phyloP scores from a whole-genome alignment of 2,329 filamentous ascomycete genomes.

The Cercospora sp. region DNA sequence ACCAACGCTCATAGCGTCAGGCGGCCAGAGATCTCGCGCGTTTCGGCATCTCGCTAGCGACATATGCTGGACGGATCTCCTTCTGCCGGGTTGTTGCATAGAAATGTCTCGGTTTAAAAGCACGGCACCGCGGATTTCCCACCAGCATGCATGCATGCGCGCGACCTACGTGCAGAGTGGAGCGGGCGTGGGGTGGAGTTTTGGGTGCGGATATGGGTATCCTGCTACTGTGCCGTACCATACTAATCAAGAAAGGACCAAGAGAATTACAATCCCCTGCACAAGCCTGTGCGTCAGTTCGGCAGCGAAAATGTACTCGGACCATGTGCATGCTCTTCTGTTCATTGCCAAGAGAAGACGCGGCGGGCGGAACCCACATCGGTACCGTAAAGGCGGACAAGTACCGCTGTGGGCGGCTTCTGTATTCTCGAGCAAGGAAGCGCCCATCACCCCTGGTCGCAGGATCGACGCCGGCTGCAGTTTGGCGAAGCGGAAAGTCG shows the following conservation, averaged over 20 bases:
- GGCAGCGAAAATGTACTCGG: conserved; percentile 7
- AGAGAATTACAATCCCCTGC: background rate
- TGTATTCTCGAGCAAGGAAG: background rate
- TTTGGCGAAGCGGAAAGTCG: conserved; percentile 1
- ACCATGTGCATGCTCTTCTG: background rate
- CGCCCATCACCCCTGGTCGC: background rate
- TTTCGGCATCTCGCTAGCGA: background rate
- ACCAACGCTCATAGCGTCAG: background rate
- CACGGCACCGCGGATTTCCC: conserved; percentile 10
- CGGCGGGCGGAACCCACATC: background rate
- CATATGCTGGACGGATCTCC: background rate
- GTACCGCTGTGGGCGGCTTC: background rate
- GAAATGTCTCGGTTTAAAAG: background rate
- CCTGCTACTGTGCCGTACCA: background rate
- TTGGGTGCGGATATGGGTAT: background rate
- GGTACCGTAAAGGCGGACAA: background rate
- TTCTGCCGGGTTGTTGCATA: background rate
- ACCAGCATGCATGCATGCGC: background rate
- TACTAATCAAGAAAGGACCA: background rate
- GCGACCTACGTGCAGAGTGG: conserved; percentile 4
- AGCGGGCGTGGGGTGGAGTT: background rate
- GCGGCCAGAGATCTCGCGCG: background rate
- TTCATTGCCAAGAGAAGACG: background rate
- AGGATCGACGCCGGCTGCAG: background rate
- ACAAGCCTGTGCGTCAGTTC: background rate